Percentiles rank a stretch among this genome's conserved stretches.
These are phyloP conservation scores for Cladosporium cucumerinum DNA, from an alignment of 2,329 filamentous ascomycete species.

Conservation along the genomic window DNA sequence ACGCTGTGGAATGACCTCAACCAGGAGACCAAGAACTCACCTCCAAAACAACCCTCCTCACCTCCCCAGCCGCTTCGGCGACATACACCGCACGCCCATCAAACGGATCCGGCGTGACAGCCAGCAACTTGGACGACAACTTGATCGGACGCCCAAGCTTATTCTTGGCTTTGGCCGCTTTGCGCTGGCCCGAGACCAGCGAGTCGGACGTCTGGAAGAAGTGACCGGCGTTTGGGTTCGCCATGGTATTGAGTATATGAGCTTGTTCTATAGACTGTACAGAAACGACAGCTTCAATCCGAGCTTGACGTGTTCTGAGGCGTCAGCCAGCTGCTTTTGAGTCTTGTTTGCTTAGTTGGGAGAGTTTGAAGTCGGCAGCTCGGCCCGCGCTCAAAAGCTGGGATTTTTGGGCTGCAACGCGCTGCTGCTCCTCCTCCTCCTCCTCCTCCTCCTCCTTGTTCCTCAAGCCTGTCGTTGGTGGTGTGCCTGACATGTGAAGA, in stretches of 20 bases:
- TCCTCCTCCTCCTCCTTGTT: neutral
- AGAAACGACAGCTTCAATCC: no score
- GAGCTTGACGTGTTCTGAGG: no score
- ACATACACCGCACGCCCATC: slow-evolving; percentile 65
- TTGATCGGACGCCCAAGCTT: slow-evolving; percentile 76
- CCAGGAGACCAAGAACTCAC: slow-evolving; percentile 51
- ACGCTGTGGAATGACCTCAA: neutral
- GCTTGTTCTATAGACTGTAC: neutral
- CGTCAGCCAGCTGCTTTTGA: neutral
- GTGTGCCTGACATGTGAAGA: neutral
- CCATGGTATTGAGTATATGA: neutral
- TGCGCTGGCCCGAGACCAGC: slow-evolving; percentile 54
- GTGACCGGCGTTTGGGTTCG: slow-evolving; percentile 37
- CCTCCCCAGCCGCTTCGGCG: slow-evolving; percentile 80
- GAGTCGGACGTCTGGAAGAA: slow-evolving; percentile 84
- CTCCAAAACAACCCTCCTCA: slow-evolving; percentile 71
- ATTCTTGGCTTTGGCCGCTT: slow-evolving; percentile 73
- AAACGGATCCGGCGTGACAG: slow-evolving; percentile 64
- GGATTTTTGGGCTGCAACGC: slow-evolving; percentile 1
- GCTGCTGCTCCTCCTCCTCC: no score
- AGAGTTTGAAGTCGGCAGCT: neutral
- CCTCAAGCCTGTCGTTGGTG: neutral
- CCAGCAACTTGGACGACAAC: slow-evolving; percentile 82
- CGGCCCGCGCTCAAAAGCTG: neutral
- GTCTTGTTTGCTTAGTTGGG: neutral